A percentile compares a stretch with the other conserved stretches of the same genome.
Evolutionary conservation across 1,284 basidiomycete genomes (phyloP).

Genomic region (Heterobasidion parviporum): DNA sequence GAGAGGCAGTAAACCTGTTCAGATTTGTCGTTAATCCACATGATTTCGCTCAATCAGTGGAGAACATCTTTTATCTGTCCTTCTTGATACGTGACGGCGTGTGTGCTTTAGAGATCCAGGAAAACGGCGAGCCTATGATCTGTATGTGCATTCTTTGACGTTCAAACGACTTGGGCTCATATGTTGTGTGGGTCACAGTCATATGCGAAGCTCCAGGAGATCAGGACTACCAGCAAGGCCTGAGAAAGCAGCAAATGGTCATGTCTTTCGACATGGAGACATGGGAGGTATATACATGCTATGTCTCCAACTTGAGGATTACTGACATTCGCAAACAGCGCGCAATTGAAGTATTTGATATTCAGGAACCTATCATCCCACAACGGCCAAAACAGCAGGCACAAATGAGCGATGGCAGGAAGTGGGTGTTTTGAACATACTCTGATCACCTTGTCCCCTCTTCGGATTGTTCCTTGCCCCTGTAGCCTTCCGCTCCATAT

Average conservation of each 20-base stretch:
- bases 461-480: neutral
- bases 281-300: slow-evolving; percentile 54
- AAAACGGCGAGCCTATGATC: slow-evolving; percentile 65
- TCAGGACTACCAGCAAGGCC: slow-evolving; percentile 54
- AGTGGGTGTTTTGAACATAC: neutral
- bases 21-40: slow-evolving; percentile 79
- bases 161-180: neutral
- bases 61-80: slow-evolving; percentile 90
- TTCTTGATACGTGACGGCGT: slow-evolving; percentile 84
- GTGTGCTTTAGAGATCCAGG: slow-evolving; percentile 58
- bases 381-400: slow-evolving; percentile 29
- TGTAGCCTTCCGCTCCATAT: neutral
- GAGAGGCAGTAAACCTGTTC: slow-evolving; percentile 63
- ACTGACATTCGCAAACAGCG: slow-evolving; percentile 32
- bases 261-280: slow-evolving; percentile 80
- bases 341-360: slow-evolving; percentile 76
- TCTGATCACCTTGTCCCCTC: neutral
- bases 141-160: slow-evolving; percentile 37
- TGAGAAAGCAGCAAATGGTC: slow-evolving; percentile 75
- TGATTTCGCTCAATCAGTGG: slow-evolving; percentile 86
- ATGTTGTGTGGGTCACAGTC: slow-evolving; percentile 27
- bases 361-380: slow-evolving; percentile 61
- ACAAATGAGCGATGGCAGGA: neutral
- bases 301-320: neutral
- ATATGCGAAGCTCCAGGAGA: slow-evolving; percentile 55